Base-by-base conservation (phyloP, 139 green algal species). In the Tetradesmus obliquus region DNA sequence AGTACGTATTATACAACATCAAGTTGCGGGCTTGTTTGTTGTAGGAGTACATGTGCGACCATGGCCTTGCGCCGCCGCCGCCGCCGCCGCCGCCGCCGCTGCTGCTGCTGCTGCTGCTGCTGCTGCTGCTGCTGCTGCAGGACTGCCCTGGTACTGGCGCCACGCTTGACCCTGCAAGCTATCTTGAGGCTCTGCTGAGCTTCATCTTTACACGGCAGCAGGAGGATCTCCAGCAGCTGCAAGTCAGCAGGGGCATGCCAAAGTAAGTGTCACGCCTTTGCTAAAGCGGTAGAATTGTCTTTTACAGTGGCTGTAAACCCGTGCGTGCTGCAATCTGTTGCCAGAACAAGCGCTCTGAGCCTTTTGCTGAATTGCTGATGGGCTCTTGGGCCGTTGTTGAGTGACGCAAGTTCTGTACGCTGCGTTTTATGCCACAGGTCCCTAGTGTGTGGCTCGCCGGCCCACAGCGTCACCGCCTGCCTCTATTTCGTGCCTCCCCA, bases 401-500 rank as follows among this genome's bases (percentile, higher is more conserved):
- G 32, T 45, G 32, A 45, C 32, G 32, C 32, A 45, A 45, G 32
- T 45, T 45, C 32, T 45, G 32, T 45, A 45, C 32, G 9, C 45
- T 84, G 32, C 45, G 15, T 2, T 19, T 24, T 12, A 8, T 15
- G 6, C 7, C 20, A 51, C 54, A 86, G 81, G 53, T 13, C 19
- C 3, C 53, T 86, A 51, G 85, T 80, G 19, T 89, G 32, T 3
- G 85, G 85, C 13, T 82, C 55, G 15, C 85, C 82, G 2, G 12
- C 57, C 0, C 60, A 81, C 85, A 89, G 85, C 58, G 32, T 81
- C 55, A 89, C 85, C 2, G 85, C 85, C 6, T 79, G 57, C 9
- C 62, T 89, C 60, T 89, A 80, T 62, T 89, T 82, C 62, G 32
- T 89, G 62, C 85, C 85, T 5, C 62, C 62, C 4, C 62, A 82